phyloP scores from a whole-genome alignment of 352 stramenopile species.

The Elongisporangium prolatum region DNA sequence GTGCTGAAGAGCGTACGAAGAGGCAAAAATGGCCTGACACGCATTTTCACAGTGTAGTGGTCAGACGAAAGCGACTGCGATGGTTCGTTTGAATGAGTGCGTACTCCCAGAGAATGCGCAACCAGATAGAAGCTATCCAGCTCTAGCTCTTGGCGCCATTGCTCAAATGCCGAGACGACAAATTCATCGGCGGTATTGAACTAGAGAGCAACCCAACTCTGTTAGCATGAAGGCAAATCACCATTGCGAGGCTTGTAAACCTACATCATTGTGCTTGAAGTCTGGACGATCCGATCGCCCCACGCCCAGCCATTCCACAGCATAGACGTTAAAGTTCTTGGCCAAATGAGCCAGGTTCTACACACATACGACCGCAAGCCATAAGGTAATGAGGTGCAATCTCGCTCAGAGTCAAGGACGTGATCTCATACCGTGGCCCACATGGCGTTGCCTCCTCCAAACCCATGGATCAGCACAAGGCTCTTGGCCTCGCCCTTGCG shows the following conservation, averaged over 20 bases:
- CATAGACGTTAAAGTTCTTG: constrained; percentile 84
- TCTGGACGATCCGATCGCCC: constrained; percentile 75
- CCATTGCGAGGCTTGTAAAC: too few species aligned
- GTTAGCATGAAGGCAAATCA: too few species aligned
- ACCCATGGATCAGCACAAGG: constrained; percentile 81
- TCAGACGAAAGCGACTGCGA: not conserved
- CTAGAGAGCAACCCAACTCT: too few species aligned
- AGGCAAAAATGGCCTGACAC: constrained; percentile 76
- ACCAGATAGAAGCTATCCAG: constrained; percentile 70
- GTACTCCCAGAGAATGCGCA: constrained; percentile 80
- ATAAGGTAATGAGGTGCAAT: too few species aligned
- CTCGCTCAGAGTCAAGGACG: not conserved
- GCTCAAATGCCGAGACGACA: constrained; percentile 62
- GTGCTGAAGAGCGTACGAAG: constrained; percentile 60
- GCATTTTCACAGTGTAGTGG: not conserved
- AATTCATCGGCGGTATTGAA: constrained; percentile 78
- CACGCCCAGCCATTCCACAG: constrained; percentile 81
- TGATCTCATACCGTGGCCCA: constrained; percentile 56
- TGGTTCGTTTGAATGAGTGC: constrained; percentile 1
- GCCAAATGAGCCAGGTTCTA: constrained; percentile 70
- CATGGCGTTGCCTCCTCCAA: constrained; percentile 70
- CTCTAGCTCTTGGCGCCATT: constrained; percentile 66
- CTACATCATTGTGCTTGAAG: constrained; percentile 64
- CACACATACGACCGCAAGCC: not conserved
- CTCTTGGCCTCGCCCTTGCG: constrained; percentile 35